A percentile compares a stretch with the other conserved stretches of the same genome.
phyloP scores from a whole-genome alignment of 257 asterid species.

The Fraxinus pennsylvanica region DNA sequence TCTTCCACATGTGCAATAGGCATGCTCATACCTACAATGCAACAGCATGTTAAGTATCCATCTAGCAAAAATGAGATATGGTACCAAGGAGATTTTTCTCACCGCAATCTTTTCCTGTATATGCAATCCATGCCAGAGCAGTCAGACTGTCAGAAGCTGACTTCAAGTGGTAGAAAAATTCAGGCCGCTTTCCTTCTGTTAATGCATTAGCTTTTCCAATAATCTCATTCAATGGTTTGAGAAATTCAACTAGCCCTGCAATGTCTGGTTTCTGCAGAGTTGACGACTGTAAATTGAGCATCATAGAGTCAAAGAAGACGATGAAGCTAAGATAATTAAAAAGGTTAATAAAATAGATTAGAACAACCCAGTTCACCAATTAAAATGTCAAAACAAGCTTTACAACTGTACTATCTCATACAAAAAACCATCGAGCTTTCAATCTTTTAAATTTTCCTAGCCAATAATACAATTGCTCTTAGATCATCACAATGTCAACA shows the following conservation, averaged over 20 bases:
- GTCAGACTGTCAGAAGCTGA: slow-evolving; percentile 84
- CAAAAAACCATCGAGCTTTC: neutral
- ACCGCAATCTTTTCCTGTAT: slow-evolving; percentile 94
- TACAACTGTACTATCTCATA: slow-evolving; percentile 12
- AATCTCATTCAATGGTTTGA: slow-evolving; percentile 80
- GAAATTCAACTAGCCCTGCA: slow-evolving; percentile 71
- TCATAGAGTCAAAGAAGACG: slow-evolving; percentile 14
- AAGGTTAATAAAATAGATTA: slow-evolving; percentile 6
- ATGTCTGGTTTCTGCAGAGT: slow-evolving; percentile 81
- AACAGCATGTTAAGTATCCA: slow-evolving; percentile 17
- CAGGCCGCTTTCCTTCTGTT: slow-evolving; percentile 84
- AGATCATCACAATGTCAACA: neutral
- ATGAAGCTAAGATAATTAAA: neutral
- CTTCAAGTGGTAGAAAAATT: slow-evolving; percentile 81
- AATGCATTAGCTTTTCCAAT: slow-evolving; percentile 62
- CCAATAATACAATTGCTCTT: neutral
- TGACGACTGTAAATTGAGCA: slow-evolving; percentile 16
- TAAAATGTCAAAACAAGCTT: neutral
- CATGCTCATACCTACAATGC: slow-evolving; percentile 81
- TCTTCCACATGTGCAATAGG: slow-evolving; percentile 97
- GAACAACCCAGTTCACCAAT: neutral
- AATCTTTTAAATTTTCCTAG: neutral
- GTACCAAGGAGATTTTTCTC: slow-evolving; percentile 15
- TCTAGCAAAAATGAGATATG: slow-evolving; percentile 1
- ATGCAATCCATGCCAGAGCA: slow-evolving; percentile 95